phyloP scores from a whole-genome alignment of 345 rosid species.

The Eucalyptus regnans region DNA sequence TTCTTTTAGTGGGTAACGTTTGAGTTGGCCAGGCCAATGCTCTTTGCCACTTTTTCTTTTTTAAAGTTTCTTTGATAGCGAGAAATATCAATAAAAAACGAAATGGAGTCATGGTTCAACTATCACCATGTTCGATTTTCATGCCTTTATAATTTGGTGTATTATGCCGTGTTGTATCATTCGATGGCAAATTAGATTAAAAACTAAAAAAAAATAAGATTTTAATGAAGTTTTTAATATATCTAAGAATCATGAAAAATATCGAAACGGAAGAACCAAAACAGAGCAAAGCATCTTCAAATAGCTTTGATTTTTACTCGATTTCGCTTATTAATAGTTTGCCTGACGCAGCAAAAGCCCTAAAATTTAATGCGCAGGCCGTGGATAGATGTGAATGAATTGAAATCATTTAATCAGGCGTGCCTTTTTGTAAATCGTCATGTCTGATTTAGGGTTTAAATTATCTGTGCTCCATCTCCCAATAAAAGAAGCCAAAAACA shows the following conservation, averaged over 20 bases:
- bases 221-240: fast-evolving
- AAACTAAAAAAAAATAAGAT: too few species aligned
- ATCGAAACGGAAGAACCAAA: neutral
- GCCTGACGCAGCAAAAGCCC: neutral
- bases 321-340: too few species aligned
- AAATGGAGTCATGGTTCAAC: neutral
- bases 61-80: neutral
- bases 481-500: neutral
- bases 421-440: neutral
- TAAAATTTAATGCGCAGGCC: neutral
- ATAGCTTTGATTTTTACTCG: fast-evolving
- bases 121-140: neutral
- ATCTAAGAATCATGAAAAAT: neutral
- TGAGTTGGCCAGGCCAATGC: neutral
- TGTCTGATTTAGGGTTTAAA: neutral
- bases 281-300: neutral
- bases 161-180: neutral
- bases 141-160: neutral
- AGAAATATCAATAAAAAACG: too few species aligned
- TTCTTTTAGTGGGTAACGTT: neutral
- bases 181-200: too few species aligned
- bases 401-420: too few species aligned
- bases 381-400: neutral
- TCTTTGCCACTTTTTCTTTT: neutral
- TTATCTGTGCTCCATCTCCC: neutral